Percentiles rank a stretch among this genome's conserved stretches.
Evolutionary conservation across 106 monocot genomes (phyloP).

Genomic region (Allium sativum): DNA sequence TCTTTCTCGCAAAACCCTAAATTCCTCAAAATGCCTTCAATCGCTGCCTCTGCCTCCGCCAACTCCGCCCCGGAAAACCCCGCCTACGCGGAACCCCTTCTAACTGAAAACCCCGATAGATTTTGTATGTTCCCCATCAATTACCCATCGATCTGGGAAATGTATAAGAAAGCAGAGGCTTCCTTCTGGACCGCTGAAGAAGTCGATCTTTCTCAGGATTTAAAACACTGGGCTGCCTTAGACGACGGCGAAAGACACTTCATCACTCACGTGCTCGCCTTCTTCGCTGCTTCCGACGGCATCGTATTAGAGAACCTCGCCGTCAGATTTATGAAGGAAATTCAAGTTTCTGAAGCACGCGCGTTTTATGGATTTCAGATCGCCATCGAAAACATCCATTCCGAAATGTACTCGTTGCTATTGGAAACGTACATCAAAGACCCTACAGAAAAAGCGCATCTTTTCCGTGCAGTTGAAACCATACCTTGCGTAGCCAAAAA

Average conservation of each 20-base stretch:
- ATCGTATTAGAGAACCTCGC: conserved; percentile 85
- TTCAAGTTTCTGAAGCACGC: conserved; percentile 47
- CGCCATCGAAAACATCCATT: conserved; percentile 76
- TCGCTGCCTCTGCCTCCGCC: neutral
- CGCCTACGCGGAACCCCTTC: conserved; percentile 45
- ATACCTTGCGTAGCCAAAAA: conserved; percentile 47
- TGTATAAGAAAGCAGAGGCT: conserved; percentile 92
- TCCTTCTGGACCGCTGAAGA: conserved; percentile 98
- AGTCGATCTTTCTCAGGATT: conserved; percentile 71
- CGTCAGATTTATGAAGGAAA: conserved; percentile 47
- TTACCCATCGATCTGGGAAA: conserved; percentile 83
- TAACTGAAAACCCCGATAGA: conserved; percentile 56
- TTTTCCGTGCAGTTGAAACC: conserved; percentile 57
- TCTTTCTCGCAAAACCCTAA: no score
- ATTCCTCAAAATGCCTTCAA: neutral
- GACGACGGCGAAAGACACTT: conserved; percentile 76
- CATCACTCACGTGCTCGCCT: conserved; percentile 85
- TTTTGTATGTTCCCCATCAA: conserved; percentile 92
- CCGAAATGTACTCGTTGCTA: conserved; percentile 60
- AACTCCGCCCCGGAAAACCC: neutral
- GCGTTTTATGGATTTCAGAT: conserved; percentile 77
- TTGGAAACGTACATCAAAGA: conserved; percentile 60
- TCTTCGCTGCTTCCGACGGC: conserved; percentile 88
- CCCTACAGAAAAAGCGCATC: conserved; percentile 29
- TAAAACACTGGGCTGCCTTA: conserved; percentile 56